phyloP scores from a whole-genome alignment of 768 basidiomycete genomes.

The Kwoniella dejecticola region DNA sequence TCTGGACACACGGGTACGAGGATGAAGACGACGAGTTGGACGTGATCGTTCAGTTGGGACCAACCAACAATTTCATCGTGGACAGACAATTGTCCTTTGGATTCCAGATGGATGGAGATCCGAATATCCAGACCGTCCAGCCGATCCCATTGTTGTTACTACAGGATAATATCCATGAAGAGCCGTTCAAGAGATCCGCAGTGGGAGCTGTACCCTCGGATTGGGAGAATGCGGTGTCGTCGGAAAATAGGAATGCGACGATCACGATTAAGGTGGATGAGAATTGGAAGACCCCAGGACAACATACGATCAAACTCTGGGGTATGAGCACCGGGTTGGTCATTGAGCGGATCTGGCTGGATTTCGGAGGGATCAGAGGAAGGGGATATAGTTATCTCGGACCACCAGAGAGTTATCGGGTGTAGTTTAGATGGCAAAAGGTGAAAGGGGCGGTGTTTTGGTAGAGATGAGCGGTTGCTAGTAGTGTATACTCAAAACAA shows the following conservation, averaged over 20 bases:
- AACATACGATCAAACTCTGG: slow-evolving; percentile 39
- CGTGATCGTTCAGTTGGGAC: slow-evolving; percentile 43
- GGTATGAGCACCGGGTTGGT: slow-evolving; percentile 48
- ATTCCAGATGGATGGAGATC: slow-evolving; percentile 34
- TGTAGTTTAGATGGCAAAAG: neutral
- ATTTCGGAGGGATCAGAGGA: slow-evolving; percentile 37
- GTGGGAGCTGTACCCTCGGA: slow-evolving; percentile 41
- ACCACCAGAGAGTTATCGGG: slow-evolving; percentile 36
- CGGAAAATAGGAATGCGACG: slow-evolving; percentile 42
- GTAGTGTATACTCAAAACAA: too few relatives aligned
- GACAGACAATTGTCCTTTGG: slow-evolving; percentile 38
- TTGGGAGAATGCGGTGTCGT: slow-evolving; percentile 42
- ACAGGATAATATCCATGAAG: slow-evolving; percentile 6
- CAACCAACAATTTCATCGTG: slow-evolving; percentile 36
- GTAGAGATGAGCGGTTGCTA: too few relatives aligned
- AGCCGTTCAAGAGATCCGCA: slow-evolving; percentile 6
- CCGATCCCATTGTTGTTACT: slow-evolving; percentile 33
- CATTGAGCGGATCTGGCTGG: slow-evolving; percentile 43
- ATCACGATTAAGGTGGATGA: slow-evolving; percentile 10
- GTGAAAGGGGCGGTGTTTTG: too few relatives aligned
- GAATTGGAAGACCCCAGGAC: slow-evolving; percentile 7
- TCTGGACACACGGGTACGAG: slow-evolving; percentile 27
- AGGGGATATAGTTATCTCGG: slow-evolving; percentile 44
- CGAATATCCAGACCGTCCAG: neutral
- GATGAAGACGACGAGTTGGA: slow-evolving; percentile 13